Conservation (phyloP, 1,284 basidiomycete genomes). For the Paramarasmius palmivorus region DNA sequence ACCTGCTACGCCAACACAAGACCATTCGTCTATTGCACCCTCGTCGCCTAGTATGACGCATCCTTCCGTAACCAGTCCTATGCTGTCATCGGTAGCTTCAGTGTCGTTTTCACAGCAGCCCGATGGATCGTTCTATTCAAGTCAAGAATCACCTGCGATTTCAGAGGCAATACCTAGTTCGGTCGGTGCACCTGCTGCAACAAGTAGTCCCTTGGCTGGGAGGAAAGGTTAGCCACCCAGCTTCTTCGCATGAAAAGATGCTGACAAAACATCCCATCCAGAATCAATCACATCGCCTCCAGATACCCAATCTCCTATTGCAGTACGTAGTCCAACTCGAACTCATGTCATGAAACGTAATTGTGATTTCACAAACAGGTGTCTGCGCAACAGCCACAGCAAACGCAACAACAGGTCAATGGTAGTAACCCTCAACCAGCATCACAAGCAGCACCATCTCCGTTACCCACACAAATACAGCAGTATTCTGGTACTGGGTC, state of each 20-base stretch:
- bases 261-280: slow-evolving; percentile 20
- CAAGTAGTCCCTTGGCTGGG: slow-evolving; percentile 53
- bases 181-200: slow-evolving; percentile 50
- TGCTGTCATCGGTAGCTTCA: slow-evolving; percentile 75
- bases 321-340: background rate
- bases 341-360: background rate
- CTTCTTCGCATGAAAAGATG: background rate
- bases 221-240: slow-evolving; percentile 42
- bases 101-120: slow-evolving; percentile 68
- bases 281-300: slow-evolving; percentile 36
- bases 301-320: background rate
- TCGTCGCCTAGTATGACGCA: slow-evolving; percentile 81
- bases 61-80: slow-evolving; percentile 75
- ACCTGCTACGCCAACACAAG: slow-evolving; percentile 40
- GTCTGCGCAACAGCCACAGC: slow-evolving; percentile 17
- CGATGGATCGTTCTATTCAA: slow-evolving; percentile 71
- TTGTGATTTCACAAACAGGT: background rate
- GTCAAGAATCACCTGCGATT: slow-evolving; percentile 66
- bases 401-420: slow-evolving; percentile 35
- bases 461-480: slow-evolving; percentile 65
- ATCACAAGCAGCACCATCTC: slow-evolving; percentile 39
- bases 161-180: slow-evolving; percentile 67
- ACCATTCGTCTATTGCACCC: slow-evolving; percentile 51
- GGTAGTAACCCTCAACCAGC: slow-evolving; percentile 24
- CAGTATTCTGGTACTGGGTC: slow-evolving; percentile 36